Percentiles rank a stretch among this genome's conserved stretches.
phyloP scores from a whole-genome alignment of 352 stramenopile species.

The Globisporangium carolinianum region DNA sequence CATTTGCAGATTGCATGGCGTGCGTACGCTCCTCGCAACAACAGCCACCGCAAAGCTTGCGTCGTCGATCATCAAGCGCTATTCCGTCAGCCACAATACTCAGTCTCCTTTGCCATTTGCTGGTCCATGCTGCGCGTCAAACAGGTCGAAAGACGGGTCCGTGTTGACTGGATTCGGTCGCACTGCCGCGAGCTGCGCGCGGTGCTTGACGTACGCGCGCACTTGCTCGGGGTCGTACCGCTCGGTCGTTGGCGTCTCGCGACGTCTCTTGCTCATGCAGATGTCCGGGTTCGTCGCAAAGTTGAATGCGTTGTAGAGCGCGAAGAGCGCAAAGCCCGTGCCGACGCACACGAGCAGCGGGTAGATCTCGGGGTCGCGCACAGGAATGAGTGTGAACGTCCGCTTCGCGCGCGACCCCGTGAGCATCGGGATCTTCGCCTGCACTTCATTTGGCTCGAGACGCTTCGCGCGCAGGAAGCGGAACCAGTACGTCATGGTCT shows the following conservation, averaged over 20 bases:
- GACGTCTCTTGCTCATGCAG: slow-evolving; percentile 19
- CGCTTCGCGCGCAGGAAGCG: slow-evolving; percentile 9
- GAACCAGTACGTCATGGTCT: slow-evolving; percentile 10
- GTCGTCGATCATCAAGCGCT: too few relatives aligned
- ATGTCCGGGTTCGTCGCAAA: slow-evolving; percentile 26
- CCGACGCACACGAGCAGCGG: slow-evolving; percentile 25
- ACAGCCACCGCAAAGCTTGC: too few relatives aligned
- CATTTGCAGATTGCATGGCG: too few relatives aligned
- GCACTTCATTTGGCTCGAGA: slow-evolving; percentile 24
- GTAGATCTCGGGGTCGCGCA: slow-evolving; percentile 33
- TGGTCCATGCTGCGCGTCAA: slow-evolving; percentile 3
- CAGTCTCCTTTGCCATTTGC: too few relatives aligned
- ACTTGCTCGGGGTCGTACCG: slow-evolving; percentile 21
- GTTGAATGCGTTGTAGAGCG: slow-evolving; percentile 24
- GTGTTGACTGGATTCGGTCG: slow-evolving; percentile 9
- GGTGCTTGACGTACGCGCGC: slow-evolving; percentile 19
- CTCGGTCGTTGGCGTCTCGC: slow-evolving; percentile 23
- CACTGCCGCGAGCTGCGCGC: slow-evolving; percentile 12
- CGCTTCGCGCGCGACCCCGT: slow-evolving; percentile 12
- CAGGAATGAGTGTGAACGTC: slow-evolving; percentile 18
- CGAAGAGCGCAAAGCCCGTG: slow-evolving; percentile 17
- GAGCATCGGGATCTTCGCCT: slow-evolving; percentile 37
- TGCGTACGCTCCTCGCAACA: too few relatives aligned
- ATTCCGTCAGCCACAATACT: too few relatives aligned
- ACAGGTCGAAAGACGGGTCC: slow-evolving; percentile 3